These are phyloP conservation scores for Pistacia atlantica DNA, from an alignment of 345 rosid species.

Conservation along the genomic window DNA sequence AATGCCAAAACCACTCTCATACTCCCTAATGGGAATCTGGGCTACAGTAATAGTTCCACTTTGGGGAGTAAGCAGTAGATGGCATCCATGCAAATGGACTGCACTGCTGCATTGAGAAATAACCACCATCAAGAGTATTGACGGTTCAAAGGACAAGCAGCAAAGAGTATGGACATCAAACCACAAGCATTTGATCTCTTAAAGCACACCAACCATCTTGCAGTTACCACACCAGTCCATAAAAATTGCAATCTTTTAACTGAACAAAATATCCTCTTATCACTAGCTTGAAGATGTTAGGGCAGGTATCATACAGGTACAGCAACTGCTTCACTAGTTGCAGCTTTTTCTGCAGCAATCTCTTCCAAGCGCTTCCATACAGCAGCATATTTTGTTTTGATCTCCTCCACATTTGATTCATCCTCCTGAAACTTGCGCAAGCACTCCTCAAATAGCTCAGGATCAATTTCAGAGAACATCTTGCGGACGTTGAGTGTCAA, in stretches of 20 bases:
- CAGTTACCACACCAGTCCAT: slow-evolving; percentile 15
- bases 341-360: slow-evolving; percentile 55
- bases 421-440: slow-evolving; percentile 47
- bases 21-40: neutral
- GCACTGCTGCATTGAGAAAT: neutral
- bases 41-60: neutral
- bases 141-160: slow-evolving; percentile 11
- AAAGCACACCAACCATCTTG: slow-evolving; percentile 18
- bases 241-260: slow-evolving; percentile 12
- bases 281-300: slow-evolving; percentile 31
- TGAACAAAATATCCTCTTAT: slow-evolving; percentile 9
- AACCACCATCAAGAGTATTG: neutral
- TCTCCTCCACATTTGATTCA: slow-evolving; percentile 45
- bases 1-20: slow-evolving; percentile 15
- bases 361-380: slow-evolving; percentile 75
- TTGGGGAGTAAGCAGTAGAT: neutral
- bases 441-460: slow-evolving; percentile 57
- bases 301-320: slow-evolving; percentile 14
- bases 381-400: slow-evolving; percentile 38
- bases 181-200: neutral
- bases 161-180: neutral
- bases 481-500: slow-evolving; percentile 62
- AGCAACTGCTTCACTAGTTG: slow-evolving; percentile 38
- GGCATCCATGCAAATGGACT: neutral
- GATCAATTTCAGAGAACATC: slow-evolving; percentile 54